Base-by-base conservation (phyloP, 2,329 filamentous ascomycete genomes). In the Fusarium sp. region DNA sequence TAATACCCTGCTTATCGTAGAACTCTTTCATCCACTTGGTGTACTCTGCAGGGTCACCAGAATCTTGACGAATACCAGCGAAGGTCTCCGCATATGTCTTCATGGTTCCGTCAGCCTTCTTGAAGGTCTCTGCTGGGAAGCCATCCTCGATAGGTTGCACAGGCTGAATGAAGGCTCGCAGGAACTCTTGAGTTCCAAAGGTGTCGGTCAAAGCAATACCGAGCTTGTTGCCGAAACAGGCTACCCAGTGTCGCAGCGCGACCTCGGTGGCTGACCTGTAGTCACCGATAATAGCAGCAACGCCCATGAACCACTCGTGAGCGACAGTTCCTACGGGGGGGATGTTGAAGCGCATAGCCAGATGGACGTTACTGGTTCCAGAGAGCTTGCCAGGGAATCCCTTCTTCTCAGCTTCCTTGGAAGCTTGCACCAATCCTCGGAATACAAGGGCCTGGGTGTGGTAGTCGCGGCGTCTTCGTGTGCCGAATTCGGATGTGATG, bases 301-400 rank as follows among this genome's bases (percentile, higher is more conserved):
- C 96, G 47, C 94, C 95, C 96, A 99, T 99, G 86, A 98, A 98
- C 96, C 96, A 99, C 84, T 99, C 96, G 80, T 99, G 96, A 2
- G 96, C 96, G 5, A 91, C 89, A 0, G 96, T 99, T 10, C 96
- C 96, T 18, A 98, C 89, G 0, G 96, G 95, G 8, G 90, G 85
- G 51, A 98, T 90, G 50, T 90, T 91, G 83, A 97, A 96, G 78
- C 94, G 93, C 94, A 97, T 98, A 17, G 96, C 96, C 75, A 99
- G 90, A 81, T 98, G 96, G 8, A 99, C 96, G 79, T 99, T 99
- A 82, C 95, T 98, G 1, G 96, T 98, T 17, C 96, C 96, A 0
- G 92, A 90, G 52, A 98, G 87, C 80, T 91, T 92, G 15, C 96
- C 95, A 4, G 87, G 83, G 79, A 91, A 88, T 2, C 91, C 92